A percentile compares a stretch with the other conserved stretches of the same genome.
Conservation (phyloP, 2,329 filamentous ascomycete species). For the Neoarthrinium moseri region DNA sequence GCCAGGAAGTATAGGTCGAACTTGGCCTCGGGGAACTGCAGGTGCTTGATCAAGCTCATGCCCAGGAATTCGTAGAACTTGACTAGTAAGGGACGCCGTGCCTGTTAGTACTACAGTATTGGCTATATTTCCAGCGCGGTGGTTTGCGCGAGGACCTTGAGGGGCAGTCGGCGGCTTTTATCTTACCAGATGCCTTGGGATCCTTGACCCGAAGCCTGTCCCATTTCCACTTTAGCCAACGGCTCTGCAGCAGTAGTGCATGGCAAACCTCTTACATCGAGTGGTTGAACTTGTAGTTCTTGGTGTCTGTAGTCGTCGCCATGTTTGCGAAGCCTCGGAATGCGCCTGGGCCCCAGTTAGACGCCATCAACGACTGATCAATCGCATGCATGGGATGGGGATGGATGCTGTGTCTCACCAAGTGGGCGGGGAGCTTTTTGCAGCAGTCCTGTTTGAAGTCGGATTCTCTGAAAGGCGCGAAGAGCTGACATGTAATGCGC, state of each 20-base stretch:
- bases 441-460: slow-evolving; percentile 23
- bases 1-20: slow-evolving; percentile 96
- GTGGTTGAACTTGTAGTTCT: slow-evolving; percentile 83
- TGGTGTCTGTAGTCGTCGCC: slow-evolving; percentile 70
- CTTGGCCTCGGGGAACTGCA: slow-evolving; percentile 81
- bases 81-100: too few species aligned
- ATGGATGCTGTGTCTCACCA: slow-evolving; percentile 11
- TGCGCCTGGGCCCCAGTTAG: slow-evolving; percentile 7
- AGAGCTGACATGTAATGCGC: slow-evolving; percentile 29
- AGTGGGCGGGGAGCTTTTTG: slow-evolving; percentile 18
- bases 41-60: slow-evolving; percentile 78
- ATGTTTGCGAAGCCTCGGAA: slow-evolving; percentile 43
- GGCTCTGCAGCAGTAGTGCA: not conserved
- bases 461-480: slow-evolving; percentile 25
- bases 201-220: slow-evolving; percentile 90
- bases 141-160: slow-evolving; percentile 3
- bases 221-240: not conserved
- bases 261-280: slow-evolving; percentile 62
- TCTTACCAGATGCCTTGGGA: slow-evolving; percentile 72
- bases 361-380: not conserved
- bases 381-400: slow-evolving; percentile 1
- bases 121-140: too few species aligned
- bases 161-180: not conserved
- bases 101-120: slow-evolving; percentile 7
- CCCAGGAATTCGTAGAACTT: slow-evolving; percentile 95